Conservation (phyloP, 805 yeast genomes). For the Cyberlindnera amylophila region DNA sequence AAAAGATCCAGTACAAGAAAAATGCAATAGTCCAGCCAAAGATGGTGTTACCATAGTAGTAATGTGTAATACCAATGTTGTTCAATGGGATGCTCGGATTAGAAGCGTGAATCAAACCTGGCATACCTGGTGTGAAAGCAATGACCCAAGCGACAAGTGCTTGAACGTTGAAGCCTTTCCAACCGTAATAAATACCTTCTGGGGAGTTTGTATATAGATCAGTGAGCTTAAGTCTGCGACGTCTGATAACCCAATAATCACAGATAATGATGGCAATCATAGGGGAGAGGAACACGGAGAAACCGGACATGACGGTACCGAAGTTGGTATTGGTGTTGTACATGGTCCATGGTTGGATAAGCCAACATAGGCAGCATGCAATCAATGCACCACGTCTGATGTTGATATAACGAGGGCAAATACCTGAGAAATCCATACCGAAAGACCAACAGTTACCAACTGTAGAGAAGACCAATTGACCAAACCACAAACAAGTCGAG, state of each 20-base stretch:
- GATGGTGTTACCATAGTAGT: constrained; percentile 41
- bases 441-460: constrained; percentile 29
- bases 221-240: constrained; percentile 31
- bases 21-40: constrained; percentile 40
- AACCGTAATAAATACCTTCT: constrained; percentile 32
- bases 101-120: constrained; percentile 41
- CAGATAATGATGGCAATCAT: constrained; percentile 35
- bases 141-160: constrained; percentile 36
- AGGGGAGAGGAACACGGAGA: constrained; percentile 34
- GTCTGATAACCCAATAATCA: constrained; percentile 37
- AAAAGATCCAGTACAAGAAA: constrained; percentile 30
- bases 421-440: constrained; percentile 26
- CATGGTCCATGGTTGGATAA: constrained; percentile 35
- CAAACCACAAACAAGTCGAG: constrained; percentile 5
- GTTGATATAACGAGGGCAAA: constrained; percentile 22
- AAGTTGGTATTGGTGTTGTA: constrained; percentile 31
- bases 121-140: constrained; percentile 46
- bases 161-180: constrained; percentile 41
- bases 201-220: constrained; percentile 30
- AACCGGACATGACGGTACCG: constrained; percentile 32
- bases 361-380: constrained; percentile 29
- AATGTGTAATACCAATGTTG: constrained; percentile 36
- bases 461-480: constrained; percentile 13
- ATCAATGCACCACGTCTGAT: constrained; percentile 35
- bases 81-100: constrained; percentile 21